Percentiles rank a stretch among this genome's conserved stretches.
These are phyloP conservation scores for Aspergillus indologenus DNA, from an alignment of 495 filamentous ascomycete genomes.

Conservation along the genomic window DNA sequence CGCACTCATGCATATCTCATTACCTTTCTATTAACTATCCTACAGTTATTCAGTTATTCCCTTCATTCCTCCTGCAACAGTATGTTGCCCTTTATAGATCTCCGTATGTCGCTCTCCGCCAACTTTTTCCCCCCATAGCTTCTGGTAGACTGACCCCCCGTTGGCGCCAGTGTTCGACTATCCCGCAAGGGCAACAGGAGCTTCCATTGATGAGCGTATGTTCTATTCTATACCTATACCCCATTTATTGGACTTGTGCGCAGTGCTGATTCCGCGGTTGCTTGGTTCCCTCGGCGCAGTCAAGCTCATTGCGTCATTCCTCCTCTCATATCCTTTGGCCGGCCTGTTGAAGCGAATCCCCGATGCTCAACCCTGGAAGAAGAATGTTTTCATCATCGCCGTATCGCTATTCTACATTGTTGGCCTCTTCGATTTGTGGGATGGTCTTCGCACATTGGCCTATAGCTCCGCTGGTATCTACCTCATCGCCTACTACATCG, in stretches of 20 bases:
- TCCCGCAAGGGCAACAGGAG: conserved; percentile 61
- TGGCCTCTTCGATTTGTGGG: conserved; percentile 94
- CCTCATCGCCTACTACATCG: conserved; percentile 75
- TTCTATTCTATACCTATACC: conserved; percentile 1
- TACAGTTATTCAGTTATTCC: conserved; percentile 55
- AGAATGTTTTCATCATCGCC: conserved; percentile 83
- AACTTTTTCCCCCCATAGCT: conserved; percentile 23
- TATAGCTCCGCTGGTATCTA: conserved; percentile 79
- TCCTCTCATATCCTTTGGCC: conserved; percentile 90
- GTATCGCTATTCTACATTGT: conserved; percentile 86
- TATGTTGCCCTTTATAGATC: conserved; percentile 88
- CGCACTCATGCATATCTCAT: too few relatives aligned
- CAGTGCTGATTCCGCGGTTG: conserved; percentile 10
- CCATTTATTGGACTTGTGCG: background rate
- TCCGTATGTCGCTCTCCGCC: conserved; percentile 51
- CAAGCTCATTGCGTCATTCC: conserved; percentile 87
- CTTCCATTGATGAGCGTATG: conserved; percentile 84
- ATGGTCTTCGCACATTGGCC: conserved; percentile 73
- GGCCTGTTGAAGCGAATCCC: conserved; percentile 87
- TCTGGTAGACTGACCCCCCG: conserved; percentile 5
- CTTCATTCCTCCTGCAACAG: conserved; percentile 24
- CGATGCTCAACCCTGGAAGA: conserved; percentile 76
- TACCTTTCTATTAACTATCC: too few relatives aligned
- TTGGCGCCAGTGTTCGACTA: conserved; percentile 66
- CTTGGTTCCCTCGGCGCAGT: conserved; percentile 52